Conservation (phyloP, 176 grass and related monocot genomes). For the Stipa capillata region DNA sequence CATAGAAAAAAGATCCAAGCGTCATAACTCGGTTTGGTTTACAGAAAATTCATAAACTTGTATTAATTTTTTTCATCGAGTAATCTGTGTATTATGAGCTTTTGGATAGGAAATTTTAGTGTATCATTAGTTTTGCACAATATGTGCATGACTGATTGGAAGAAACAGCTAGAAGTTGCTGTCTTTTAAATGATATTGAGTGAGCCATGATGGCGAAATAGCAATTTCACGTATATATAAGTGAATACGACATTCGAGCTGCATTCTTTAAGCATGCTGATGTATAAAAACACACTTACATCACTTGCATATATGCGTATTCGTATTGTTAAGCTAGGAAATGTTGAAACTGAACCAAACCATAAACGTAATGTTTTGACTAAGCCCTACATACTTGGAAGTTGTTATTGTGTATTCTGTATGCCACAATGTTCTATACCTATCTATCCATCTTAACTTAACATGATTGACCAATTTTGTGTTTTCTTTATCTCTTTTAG, state of each 20-base stretch:
- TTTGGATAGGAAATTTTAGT: neutral
- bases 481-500: slow-evolving; percentile 37
- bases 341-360: neutral
- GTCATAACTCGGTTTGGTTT: neutral
- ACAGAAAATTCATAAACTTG: neutral
- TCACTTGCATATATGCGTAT: neutral
- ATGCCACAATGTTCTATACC: neutral
- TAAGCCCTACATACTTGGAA: neutral
- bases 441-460: neutral
- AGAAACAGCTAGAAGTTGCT: neutral
- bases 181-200: neutral
- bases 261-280: neutral
- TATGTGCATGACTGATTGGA: neutral
- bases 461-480: neutral
- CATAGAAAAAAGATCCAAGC: neutral
- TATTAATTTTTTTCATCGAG: neutral
- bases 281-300: neutral
- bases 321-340: neutral
- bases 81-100: neutral
- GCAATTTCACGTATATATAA: neutral
- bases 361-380: slow-evolving; percentile 5
- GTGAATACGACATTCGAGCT: slow-evolving; percentile 4
- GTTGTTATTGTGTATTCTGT: neutral
- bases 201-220: neutral
- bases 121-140: neutral